Base-by-base conservation (phyloP, 2,329 filamentous ascomycete species). In the Hypoxylon sp. region DNA sequence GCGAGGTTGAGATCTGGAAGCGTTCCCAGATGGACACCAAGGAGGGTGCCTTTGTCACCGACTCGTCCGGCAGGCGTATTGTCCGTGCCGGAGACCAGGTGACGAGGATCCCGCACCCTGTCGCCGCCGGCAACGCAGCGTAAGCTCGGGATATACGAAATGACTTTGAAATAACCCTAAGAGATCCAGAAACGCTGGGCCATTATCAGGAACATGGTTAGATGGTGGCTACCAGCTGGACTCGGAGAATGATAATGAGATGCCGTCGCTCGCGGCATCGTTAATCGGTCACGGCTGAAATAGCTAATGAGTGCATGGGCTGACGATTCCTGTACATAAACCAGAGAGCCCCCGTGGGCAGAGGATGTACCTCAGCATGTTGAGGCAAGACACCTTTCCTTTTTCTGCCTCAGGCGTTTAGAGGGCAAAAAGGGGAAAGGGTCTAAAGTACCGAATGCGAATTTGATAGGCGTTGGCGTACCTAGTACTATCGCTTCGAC, bases 31-130 rank as follows among this genome's bases (percentile, higher is more conserved):
- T 83, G 69, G 85, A 88, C 72, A 88, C 89, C 76, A 88, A 89
- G 76, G 86, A 89, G 62, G 81, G 84, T 55, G 81, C 84, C 59
- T 83, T 85, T 64, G 81, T 88, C 69, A 89, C 88, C 72, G 89
- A 92, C 69, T 84, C 83, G 17, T 77, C 83, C 56, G 89, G 89
- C 51, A 82, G 89, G 72, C 83, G 87, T 49, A 88, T 93, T 67
- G 83, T 92, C 70, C 86, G 90, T 59, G 89, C 89, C 64, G 89
- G 89, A 46, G 81, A 86, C 68, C 89, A 93, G 75, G 83, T 89
- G 49, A 93, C 90, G 61, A 89, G 89, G 76, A 84, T 91, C 59
- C 79, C 85, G 10, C 85, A 91, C 74, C 88, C 89, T 41, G 83
- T 88, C 33, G 83, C 85, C 57, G 88, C 85, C 68, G 89, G 89